Evolutionary conservation across 495 filamentous ascomycete species (phyloP), one percentile per base, ranked within the genome.

Genomic region (Podospora sp.): DNA sequence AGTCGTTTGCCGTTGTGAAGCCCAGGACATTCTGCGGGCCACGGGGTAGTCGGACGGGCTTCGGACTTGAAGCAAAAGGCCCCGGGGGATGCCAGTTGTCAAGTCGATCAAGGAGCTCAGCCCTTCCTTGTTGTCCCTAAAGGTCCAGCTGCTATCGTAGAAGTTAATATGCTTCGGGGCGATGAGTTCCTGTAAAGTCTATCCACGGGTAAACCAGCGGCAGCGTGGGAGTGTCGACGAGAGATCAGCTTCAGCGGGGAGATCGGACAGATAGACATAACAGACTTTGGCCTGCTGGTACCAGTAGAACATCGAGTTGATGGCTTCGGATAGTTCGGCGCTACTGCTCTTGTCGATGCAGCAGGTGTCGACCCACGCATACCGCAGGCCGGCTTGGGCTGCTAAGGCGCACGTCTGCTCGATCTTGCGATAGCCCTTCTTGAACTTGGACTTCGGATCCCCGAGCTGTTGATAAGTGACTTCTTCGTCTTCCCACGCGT

Each of bases 21-120:
- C 72, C 78, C 77, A 81, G 14, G 62, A 69, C 63, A 81, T 74
- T 29, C 76, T 65, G 46, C 63, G 26, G 2, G 68, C 72, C 12
- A 73, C 51, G 16, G 29, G 14, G 35, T 59, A 24, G 27, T 1
- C 22, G 20, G 52, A 55, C 2, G 61, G 52, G 9, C 12, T 46
- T 11, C 46, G 0, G 8, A 6, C 1, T 11, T 57, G 4, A 6
- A 6, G 20, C 20, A 63, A 35, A 2, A 68, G 6, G 7, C 4
- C 20, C 14, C n/a, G 5, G n/a, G n/a, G 50, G 26, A 63, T 58
- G 29, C 0, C 36, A 7, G 66, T 68, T 11, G 63, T 68, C 1
- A 16, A 1, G 6, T 24, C 16, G 16, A 68, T 14, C 18, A 36
- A 16, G 0, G 21, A 0, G 20, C 14, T 8, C 21, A 68, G 51